phyloP scores from a whole-genome alignment of 169 alveolate genomes.

The Pseudocohnilembus persalinus region DNA sequence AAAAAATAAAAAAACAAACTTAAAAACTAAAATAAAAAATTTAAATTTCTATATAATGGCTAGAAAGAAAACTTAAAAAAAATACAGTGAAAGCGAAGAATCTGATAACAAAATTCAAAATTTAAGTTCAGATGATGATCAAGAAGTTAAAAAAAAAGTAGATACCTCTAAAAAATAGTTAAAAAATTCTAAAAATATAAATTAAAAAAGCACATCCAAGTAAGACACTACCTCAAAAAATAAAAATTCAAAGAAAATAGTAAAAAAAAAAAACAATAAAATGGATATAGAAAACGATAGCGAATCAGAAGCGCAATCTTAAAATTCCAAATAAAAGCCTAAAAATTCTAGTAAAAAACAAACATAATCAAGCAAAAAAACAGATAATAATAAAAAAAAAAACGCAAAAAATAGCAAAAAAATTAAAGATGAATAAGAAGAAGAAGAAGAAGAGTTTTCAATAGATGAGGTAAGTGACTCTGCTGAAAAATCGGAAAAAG shows the following conservation, averaged over 20 bases:
- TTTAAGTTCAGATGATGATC: not conserved
- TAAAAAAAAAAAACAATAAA: not conserved
- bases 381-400: not conserved
- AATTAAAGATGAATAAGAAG: not conserved
- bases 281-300: not conserved
- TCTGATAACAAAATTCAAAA: no score
- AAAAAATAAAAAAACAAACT: no score
- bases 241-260: not conserved
- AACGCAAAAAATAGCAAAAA: not conserved
- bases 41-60: not conserved
- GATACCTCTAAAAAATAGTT: not conserved
- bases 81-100: not conserved
- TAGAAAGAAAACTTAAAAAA: not conserved
- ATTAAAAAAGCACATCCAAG: not conserved
- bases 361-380: not conserved
- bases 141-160: not conserved
- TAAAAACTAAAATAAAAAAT: no score
- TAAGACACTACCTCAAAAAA: no score
- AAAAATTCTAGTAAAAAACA: no score
- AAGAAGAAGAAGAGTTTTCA: conserved; percentile 2
- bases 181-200: not conserved
- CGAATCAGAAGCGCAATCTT: not conserved
- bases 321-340: not conserved
- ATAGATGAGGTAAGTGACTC: conserved; percentile 1
- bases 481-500: not conserved